Conservation (phyloP, 2,329 filamentous ascomycete genomes). For the Onygenales sp. region DNA sequence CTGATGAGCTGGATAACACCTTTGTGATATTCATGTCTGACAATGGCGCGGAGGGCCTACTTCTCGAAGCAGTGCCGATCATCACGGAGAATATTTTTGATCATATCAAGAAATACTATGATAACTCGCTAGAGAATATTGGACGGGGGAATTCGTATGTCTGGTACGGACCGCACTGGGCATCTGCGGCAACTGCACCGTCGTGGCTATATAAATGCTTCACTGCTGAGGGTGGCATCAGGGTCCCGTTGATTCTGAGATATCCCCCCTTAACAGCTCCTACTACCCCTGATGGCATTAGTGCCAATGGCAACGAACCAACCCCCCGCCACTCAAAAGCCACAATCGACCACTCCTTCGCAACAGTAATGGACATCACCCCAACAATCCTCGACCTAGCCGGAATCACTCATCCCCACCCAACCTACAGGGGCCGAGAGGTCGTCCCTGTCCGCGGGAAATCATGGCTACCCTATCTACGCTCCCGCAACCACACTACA, state of each 20-base stretch:
- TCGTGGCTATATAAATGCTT: conserved; percentile 41
- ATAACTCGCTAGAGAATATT: conserved; percentile 50
- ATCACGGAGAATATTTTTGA: conserved; percentile 45
- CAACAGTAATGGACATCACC: conserved; percentile 44
- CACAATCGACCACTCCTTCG: conserved; percentile 42
- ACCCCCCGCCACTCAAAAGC: conserved; percentile 15
- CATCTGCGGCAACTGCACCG: conserved; percentile 44
- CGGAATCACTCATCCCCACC: conserved; percentile 42
- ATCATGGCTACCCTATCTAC: conserved; percentile 36
- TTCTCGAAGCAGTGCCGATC: conserved; percentile 50
- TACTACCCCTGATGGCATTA: background rate
- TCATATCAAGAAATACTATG: conserved; percentile 48
- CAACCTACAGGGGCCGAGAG: conserved; percentile 41
- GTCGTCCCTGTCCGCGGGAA: conserved; percentile 44
- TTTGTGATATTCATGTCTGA: conserved; percentile 56
- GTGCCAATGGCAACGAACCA: conserved; percentile 5
- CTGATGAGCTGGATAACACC: conserved; percentile 54
- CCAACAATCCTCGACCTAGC: conserved; percentile 37
- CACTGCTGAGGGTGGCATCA: conserved; percentile 42
- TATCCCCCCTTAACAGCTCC: conserved; percentile 21
- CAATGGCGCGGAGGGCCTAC: conserved; percentile 53
- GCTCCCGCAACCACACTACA: conserved; percentile 23
- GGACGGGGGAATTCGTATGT: conserved; percentile 49
- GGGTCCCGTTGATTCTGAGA: conserved; percentile 43
- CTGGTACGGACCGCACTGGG: conserved; percentile 53